Conservation (phyloP, 768 basidiomycete species). For the Panus rudis region DNA sequence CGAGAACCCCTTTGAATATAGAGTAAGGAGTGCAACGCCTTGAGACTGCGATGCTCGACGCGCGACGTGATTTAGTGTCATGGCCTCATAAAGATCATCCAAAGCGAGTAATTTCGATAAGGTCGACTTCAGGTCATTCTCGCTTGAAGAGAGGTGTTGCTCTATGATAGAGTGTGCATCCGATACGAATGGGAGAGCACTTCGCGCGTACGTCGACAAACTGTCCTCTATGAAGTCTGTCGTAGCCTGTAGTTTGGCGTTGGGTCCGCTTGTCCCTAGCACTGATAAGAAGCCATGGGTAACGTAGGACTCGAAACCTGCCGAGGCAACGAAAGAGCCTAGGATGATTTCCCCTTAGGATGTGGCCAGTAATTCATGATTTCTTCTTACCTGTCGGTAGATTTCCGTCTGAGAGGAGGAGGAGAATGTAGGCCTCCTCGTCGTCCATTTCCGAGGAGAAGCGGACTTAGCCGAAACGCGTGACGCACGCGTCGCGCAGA, state of each 20-base stretch:
- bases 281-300: conserved; percentile 67
- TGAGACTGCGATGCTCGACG: conserved; percentile 85
- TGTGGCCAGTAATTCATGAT: background rate
- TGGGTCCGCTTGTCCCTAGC: background rate
- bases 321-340: conserved; percentile 92
- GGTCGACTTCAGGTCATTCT: conserved; percentile 15
- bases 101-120: conserved; percentile 45
- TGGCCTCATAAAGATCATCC: conserved; percentile 75
- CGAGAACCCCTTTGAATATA: conserved; percentile 79
- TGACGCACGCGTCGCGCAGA: too few relatives aligned
- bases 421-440: conserved; percentile 60
- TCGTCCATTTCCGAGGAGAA: conserved; percentile 22
- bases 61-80: conserved; percentile 87
- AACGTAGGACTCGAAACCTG: conserved; percentile 84
- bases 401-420: conserved; percentile 85
- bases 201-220: conserved; percentile 69
- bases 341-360: background rate
- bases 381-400: conserved; percentile 57
- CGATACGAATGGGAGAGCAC: conserved; percentile 72
- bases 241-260: conserved; percentile 28
- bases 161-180: conserved; percentile 50
- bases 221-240: conserved; percentile 64
- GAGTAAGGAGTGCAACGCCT: conserved; percentile 85
- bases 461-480: too few relatives aligned
- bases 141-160: background rate